Evolutionary conservation across 768 basidiomycete species (phyloP).

Genomic region (Boletus edulis): DNA sequence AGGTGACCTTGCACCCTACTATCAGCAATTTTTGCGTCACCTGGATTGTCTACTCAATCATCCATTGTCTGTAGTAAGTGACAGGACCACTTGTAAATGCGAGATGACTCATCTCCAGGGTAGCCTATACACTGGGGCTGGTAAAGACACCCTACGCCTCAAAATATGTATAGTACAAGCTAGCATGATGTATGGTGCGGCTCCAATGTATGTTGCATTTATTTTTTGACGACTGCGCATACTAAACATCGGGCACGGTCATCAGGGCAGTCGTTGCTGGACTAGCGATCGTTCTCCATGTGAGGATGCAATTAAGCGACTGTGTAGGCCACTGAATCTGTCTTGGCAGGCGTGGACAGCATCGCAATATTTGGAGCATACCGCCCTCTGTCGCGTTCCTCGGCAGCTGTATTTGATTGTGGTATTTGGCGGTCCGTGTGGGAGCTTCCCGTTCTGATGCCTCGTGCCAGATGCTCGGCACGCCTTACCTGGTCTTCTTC

Average conservation of each 20-base stretch:
- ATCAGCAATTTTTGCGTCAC: conserved; percentile 58
- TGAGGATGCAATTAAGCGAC: conserved; percentile 11
- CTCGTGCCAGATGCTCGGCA: conserved; percentile 33
- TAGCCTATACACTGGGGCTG: conserved; percentile 34
- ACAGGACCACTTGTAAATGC: background rate
- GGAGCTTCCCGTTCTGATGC: conserved; percentile 7
- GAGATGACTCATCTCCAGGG: conserved; percentile 7
- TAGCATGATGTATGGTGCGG: conserved; percentile 48
- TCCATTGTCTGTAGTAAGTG: conserved; percentile 50
- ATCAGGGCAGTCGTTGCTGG: conserved; percentile 42
- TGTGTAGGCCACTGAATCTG: conserved; percentile 1
- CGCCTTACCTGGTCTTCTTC: conserved; percentile 42
- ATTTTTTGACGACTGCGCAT: background rate
- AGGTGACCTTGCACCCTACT: conserved; percentile 45
- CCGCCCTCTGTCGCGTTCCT: conserved; percentile 19
- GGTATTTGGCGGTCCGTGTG: conserved; percentile 15
- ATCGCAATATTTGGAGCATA: conserved; percentile 25
- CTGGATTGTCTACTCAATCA: conserved; percentile 54
- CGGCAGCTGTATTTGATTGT: conserved; percentile 24
- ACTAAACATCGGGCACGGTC: conserved; percentile 1
- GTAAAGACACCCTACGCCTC: conserved; percentile 23
- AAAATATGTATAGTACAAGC: conserved; percentile 49
- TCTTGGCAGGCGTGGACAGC: conserved; percentile 37
- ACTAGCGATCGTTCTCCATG: conserved; percentile 42
- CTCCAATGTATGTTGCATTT: conserved; percentile 46